Conservation (phyloP, 805 yeast species). For the Starmerella bombicola region DNA sequence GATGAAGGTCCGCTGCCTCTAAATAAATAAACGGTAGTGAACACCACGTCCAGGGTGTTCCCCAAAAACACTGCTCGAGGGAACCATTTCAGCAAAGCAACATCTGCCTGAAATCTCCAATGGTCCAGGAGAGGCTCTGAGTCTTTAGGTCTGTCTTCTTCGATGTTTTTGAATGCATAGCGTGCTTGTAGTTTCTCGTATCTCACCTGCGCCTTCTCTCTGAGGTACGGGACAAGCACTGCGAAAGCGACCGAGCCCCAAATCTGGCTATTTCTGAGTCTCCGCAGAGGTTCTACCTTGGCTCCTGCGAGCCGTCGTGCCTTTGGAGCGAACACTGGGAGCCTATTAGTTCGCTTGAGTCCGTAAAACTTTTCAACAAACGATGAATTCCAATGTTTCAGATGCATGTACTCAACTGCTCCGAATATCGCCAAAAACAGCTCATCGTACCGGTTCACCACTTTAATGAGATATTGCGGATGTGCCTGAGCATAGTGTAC, state of each 20-base stretch:
- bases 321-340: slow-evolving; percentile 24
- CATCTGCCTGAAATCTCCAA: slow-evolving; percentile 24
- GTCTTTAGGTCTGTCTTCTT: slow-evolving; percentile 22
- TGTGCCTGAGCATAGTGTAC: slow-evolving; percentile 68
- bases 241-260: slow-evolving; percentile 39
- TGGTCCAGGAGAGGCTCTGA: slow-evolving; percentile 21
- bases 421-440: slow-evolving; percentile 49
- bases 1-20: slow-evolving; percentile 55
- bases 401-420: slow-evolving; percentile 54
- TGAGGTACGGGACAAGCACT: slow-evolving; percentile 55
- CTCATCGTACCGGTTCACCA: slow-evolving; percentile 68
- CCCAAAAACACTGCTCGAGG: slow-evolving; percentile 44
- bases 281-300: slow-evolving; percentile 38
- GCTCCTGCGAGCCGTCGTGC: slow-evolving; percentile 27
- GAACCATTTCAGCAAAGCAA: slow-evolving; percentile 43
- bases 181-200: slow-evolving; percentile 54
- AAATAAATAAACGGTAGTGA: slow-evolving; percentile 54
- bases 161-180: slow-evolving; percentile 39
- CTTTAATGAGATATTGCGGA: slow-evolving; percentile 52
- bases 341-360: slow-evolving; percentile 44
- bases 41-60: slow-evolving; percentile 40
- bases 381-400: slow-evolving; percentile 65
- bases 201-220: slow-evolving; percentile 51
- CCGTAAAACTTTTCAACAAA: slow-evolving; percentile 92
- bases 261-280: slow-evolving; percentile 44